Evolutionary conservation across 2,329 filamentous ascomycete species (phyloP).

Genomic region (Aspergillus aculeatinus): DNA sequence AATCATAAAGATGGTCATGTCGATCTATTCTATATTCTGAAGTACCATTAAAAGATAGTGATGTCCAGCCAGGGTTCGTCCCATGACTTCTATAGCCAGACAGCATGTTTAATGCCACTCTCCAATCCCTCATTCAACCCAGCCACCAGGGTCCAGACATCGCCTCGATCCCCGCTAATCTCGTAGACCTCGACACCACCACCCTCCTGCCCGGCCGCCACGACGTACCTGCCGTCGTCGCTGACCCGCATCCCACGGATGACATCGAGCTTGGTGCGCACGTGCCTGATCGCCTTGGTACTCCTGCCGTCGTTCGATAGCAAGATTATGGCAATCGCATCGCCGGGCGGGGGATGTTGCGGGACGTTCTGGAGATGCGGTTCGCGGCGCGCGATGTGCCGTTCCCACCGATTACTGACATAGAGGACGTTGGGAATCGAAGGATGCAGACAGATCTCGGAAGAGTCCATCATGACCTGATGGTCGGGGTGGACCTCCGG

Average conservation of each 20-base stretch:
- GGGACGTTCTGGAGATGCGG: not conserved
- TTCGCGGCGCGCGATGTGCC: not conserved
- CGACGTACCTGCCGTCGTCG: conserved; percentile 1
- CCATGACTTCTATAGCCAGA: not conserved
- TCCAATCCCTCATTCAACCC: not conserved
- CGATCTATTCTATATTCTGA: too few species aligned
- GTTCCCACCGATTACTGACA: conserved; percentile 1
- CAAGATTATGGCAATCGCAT: not conserved
- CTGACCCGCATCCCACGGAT: conserved; percentile 5
- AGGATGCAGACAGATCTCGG: conserved; percentile 2
- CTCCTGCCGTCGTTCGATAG: not conserved
- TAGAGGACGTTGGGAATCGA: not conserved
- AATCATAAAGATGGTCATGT: too few species aligned
- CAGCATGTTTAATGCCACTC: conserved; percentile 1
- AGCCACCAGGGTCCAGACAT: not conserved
- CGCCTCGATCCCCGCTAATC: not conserved
- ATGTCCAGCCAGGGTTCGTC: too few species aligned
- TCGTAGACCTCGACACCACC: conserved; percentile 2
- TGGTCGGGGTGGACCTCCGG: not conserved
- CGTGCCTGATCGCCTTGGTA: not conserved
- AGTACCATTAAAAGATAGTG: too few species aligned
- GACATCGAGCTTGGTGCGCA: not conserved
- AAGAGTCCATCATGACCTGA: not conserved
- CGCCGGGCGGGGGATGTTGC: not conserved
- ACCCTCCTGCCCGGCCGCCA: not conserved